Evolutionary conservation across 768 basidiomycete species (phyloP).

Genomic region (Cubamyces sp.): DNA sequence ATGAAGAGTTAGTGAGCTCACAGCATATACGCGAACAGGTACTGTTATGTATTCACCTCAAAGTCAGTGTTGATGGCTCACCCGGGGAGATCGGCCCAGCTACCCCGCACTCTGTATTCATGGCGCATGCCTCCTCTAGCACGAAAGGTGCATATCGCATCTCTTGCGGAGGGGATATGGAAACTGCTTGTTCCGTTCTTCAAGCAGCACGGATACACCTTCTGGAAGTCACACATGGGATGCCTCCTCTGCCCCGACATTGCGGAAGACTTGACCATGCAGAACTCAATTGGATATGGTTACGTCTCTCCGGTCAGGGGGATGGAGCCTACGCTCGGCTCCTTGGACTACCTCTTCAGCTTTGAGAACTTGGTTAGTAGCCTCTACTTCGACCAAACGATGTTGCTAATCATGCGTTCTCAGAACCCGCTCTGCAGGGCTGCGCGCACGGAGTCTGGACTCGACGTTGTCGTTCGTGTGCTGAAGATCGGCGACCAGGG

Average conservation of each 20-base stretch:
- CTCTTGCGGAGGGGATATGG: neutral
- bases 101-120: neutral
- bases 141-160: neutral
- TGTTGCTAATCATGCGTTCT: neutral
- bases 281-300: neutral
- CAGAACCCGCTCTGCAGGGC: slow-evolving; percentile 3
- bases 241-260: neutral
- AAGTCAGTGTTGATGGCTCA: too few relatives aligned
- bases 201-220: neutral
- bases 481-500: slow-evolving; percentile 2
- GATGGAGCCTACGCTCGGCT: neutral
- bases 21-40: too few relatives aligned
- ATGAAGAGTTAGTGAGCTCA: too few relatives aligned
- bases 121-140: neutral
- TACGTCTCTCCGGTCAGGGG: neutral
- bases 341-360: neutral
- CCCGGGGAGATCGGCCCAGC: neutral
- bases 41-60: too few relatives aligned
- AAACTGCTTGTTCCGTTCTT: neutral
- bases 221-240: neutral
- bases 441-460: slow-evolving; percentile 2
- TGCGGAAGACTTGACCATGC: neutral
- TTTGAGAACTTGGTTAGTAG: neutral
- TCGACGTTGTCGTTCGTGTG: slow-evolving; percentile 8
- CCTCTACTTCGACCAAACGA: neutral